phyloP scores from a whole-genome alignment of 2,329 filamentous ascomycete genomes.

The Colletotrichum destructivum region DNA sequence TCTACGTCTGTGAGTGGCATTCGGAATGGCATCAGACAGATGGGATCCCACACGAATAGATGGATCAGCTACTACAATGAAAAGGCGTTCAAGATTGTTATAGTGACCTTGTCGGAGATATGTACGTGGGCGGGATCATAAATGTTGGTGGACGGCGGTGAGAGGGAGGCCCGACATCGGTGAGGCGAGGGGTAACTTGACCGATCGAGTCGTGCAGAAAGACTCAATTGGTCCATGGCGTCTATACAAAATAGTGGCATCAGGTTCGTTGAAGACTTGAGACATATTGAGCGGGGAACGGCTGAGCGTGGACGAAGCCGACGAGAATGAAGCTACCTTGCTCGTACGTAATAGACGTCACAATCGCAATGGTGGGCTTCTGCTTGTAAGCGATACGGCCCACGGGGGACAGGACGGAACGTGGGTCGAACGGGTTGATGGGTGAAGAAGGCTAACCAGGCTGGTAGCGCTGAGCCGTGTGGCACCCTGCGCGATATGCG shows the following conservation, averaged over 20 bases:
- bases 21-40: slow-evolving; percentile 37
- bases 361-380: slow-evolving; percentile 23
- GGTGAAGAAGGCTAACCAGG: slow-evolving; percentile 7
- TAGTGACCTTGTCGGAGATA: neutral
- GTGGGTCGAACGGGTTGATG: slow-evolving; percentile 2
- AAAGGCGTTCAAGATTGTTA: slow-evolving; percentile 13
- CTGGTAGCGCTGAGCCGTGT: slow-evolving; percentile 3
- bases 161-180: neutral
- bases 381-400: slow-evolving; percentile 29
- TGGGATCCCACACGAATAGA: slow-evolving; percentile 39
- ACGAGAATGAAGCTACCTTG: neutral
- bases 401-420: slow-evolving; percentile 1
- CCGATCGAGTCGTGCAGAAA: slow-evolving; percentile 1
- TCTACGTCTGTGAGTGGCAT: slow-evolving; percentile 40
- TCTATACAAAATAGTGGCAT: too few relatives aligned
- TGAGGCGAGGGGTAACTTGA: neutral
- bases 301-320: too few relatives aligned
- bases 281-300: too few relatives aligned
- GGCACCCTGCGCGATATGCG: slow-evolving; percentile 1
- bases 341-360: slow-evolving; percentile 38
- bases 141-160: neutral
- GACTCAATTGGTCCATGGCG: neutral
- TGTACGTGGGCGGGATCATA: neutral
- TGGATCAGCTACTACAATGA: slow-evolving; percentile 36
- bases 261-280: too few relatives aligned